phyloP scores from a whole-genome alignment of 2,329 filamentous ascomycete species.

The Neopestalotiopsis sp. region DNA sequence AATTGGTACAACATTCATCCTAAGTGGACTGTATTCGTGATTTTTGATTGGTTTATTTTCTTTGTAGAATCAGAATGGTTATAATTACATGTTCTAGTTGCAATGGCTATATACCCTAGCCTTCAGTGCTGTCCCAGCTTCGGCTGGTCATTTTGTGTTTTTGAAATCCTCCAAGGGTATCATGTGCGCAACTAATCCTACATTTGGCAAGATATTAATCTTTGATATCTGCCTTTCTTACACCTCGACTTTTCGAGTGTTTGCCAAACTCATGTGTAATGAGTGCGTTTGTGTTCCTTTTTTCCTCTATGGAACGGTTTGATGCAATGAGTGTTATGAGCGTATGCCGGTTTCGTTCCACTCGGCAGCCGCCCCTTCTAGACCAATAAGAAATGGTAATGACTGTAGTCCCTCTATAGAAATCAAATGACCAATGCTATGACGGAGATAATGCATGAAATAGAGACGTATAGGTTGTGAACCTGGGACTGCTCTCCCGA shows the following conservation, averaged over 20 bases:
- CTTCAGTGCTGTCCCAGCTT: slow-evolving; percentile 16
- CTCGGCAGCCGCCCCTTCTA: slow-evolving; percentile 1
- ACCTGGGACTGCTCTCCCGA: slow-evolving; percentile 27
- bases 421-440: slow-evolving; percentile 29
- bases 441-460: slow-evolving; percentile 26
- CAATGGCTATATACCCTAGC: slow-evolving; percentile 23
- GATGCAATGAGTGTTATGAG: not conserved
- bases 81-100: slow-evolving; percentile 33
- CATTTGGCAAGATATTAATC: slow-evolving; percentile 8
- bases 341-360: not conserved
- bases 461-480: slow-evolving; percentile 23
- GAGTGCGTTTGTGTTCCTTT: not conserved
- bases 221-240: slow-evolving; percentile 18
- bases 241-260: not conserved
- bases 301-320: not conserved
- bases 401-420: not conserved
- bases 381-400: not conserved
- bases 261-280: slow-evolving; percentile 13
- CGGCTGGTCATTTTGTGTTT: slow-evolving; percentile 14
- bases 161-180: slow-evolving; percentile 27
- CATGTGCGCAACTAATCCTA: slow-evolving; percentile 26
- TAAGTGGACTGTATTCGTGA: too few relatives aligned
- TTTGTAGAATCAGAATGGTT: not conserved
- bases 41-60: not conserved
- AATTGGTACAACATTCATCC: too few relatives aligned